A percentile compares a stretch with the other conserved stretches of the same genome.
Evolutionary conservation across 2,329 filamentous ascomycete species (phyloP).

Genomic region (Beauveria bassiana): DNA sequence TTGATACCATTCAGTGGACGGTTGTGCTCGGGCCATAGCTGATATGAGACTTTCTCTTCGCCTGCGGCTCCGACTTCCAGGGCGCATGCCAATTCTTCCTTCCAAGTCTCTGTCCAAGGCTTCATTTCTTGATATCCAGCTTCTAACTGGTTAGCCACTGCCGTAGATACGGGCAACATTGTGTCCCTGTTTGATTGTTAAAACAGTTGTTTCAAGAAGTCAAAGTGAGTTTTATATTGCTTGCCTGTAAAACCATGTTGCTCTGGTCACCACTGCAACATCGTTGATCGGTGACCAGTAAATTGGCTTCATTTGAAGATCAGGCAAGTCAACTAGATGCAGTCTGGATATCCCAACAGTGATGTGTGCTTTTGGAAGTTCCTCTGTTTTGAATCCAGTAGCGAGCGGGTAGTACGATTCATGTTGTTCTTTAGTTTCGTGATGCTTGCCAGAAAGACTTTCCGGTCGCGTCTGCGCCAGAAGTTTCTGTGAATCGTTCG

Average conservation of each 20-base stretch:
- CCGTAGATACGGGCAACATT: slow-evolving; percentile 80
- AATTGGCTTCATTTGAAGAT: slow-evolving; percentile 85
- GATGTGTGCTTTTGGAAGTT: slow-evolving; percentile 45
- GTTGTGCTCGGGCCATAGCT: slow-evolving; percentile 63
- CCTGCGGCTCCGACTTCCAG: slow-evolving; percentile 82
- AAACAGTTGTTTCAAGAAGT: background rate
- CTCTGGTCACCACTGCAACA: slow-evolving; percentile 70
- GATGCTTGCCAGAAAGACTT: background rate
- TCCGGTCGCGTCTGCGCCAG: background rate
- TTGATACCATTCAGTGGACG: slow-evolving; percentile 12
- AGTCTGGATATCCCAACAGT: slow-evolving; percentile 85
- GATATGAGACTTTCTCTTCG: slow-evolving; percentile 84
- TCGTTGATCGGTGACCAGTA: slow-evolving; percentile 97
- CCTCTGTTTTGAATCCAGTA: slow-evolving; percentile 16
- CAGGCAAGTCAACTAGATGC: slow-evolving; percentile 78
- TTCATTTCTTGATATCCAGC: slow-evolving; percentile 80
- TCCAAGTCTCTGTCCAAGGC: slow-evolving; percentile 89
- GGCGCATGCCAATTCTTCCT: slow-evolving; percentile 82
- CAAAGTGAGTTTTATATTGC: slow-evolving; percentile 1
- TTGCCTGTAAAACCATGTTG: slow-evolving; percentile 90
- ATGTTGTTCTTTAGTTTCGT: background rate
- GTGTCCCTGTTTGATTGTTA: slow-evolving; percentile 51
- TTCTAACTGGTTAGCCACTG: slow-evolving; percentile 86
- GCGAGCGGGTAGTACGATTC: background rate
- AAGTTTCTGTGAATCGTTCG: background rate